Base-by-base conservation (phyloP, 495 filamentous ascomycete genomes). In the Xylaria longipes region DNA sequence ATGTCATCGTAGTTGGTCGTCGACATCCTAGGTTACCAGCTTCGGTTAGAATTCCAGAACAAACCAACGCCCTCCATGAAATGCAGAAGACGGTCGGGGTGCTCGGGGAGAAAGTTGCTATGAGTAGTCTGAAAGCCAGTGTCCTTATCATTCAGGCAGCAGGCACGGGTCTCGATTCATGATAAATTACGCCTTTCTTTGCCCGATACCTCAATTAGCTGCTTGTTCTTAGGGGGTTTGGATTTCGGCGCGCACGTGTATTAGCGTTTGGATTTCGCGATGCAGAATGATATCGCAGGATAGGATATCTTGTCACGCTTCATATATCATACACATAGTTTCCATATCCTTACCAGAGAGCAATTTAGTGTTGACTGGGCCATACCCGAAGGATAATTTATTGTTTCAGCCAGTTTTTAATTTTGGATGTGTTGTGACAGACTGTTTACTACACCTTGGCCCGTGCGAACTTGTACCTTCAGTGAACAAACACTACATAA, bases 101-200 rank as follows among this genome's bases (percentile, higher is more conserved):
- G 6, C 81, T 92, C 22, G 93, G 90, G 12, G 89, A 93, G 61
- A 83, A 85, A 54, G 79, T 95, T 35, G 84, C 92, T 5, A 87
- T 84, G 63, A 83, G 80, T 46, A 87, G 87, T 35, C 79, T 93
- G 14, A 89, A 85, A 73, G 91, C 91, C 0, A 95, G 92, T 79
- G 81, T 97, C n/a, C 80, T 97, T 66, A 88, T 97, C 65, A 84
- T 97, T 33, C 91, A 94, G 76, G 93, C 92, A 67, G 88, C 82
- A 1, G 81, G 80, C 33, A 64, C 67, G 56, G 76, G 71, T 9
- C 27, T 73, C 56, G 75, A 74, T 48, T 57, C 65, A 33, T 78
- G 27, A 70, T 56, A 31, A 35, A 9, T 33, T 33, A 20, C 4
- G 15, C 25, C 1, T 37, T 56, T 39, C 7, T 25, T 29, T 6